Base-by-base conservation (phyloP, 768 basidiomycete genomes). In the Cyathus striatus region DNA sequence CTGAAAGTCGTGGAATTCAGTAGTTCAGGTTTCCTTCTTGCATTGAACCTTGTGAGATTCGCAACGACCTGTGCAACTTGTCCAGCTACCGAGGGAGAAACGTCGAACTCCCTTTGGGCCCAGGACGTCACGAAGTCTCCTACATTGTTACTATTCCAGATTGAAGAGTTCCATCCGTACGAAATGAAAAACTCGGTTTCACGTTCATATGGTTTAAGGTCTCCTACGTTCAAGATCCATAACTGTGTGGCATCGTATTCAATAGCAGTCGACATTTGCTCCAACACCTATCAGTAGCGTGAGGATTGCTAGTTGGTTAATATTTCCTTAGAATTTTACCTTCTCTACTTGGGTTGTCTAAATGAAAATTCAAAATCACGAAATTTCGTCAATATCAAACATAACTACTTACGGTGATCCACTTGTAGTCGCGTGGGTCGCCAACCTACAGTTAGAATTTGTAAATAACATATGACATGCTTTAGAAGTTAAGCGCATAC, bases 161-260 rank as follows among this genome's bases (percentile, higher is more conserved):
- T 57, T 0, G 78, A 65, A 0, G 76, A 58, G 49, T 88, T 73
- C 71, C 76, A 86, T 3, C 75, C 83, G 34, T 75, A 74, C 13
- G 62, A 68, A 50, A 87, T 61, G 70, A 83, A 86, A 58, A 81
- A 84, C 49, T 86, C 83, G 23, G 69, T 80, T 40, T 81, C 76
- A 40, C 82, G 75, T 50, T 88, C 86, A 47, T 81, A 81, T 2
- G 83, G 83, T 56, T 86, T 86, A 40, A 88, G 61, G 50, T 86
- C 83, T 13, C 86, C 86, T 42, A 88, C 83, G 55, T 86, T 88
- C 42, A 88, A 59, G 34, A 88, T 73, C 82, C 83, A 86, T 36
- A 88, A 62, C 13, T 68, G 67, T 10, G 66, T 73, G 6, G 81
- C 81, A 21, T 79, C 65, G 21, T 78, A 74, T 14, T 76, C 73